Evolutionary conservation across 1,284 basidiomycete genomes (phyloP), one percentile per base, ranked within the genome.

Genomic region (Takashimella koratensis): DNA sequence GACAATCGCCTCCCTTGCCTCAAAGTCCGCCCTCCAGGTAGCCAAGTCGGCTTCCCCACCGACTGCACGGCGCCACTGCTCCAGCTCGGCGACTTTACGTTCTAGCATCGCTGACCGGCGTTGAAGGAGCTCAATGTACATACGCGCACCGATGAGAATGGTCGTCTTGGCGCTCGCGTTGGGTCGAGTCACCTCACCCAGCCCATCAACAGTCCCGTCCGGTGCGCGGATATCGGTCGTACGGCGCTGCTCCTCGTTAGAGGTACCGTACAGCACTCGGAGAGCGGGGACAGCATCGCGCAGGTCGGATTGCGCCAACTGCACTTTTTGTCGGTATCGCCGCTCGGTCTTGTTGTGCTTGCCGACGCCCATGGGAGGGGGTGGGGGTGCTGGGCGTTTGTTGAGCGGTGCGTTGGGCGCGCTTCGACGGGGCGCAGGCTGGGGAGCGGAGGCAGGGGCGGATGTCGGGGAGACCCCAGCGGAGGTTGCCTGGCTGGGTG

Each of bases 341-440:
- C 73, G 57, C 58, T 76, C 75, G 8, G 74, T 75, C 64, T 75
- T 76, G 67, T 76, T 76, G 62, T 76, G 75, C 54, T 74, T 74
- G 24, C 72, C 72, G 3, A 71, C 68, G 6, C 64, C 57, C 16
- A 54, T 52, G 5, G 56, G 56, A 0, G 60, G 49, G 6, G 26
- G 10, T 1, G 58, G 20, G 2, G 51, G 27, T 6, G 27, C 26
- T 3, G 52, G 41, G 19, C 52, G 45, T 44, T 57, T 59, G 42
- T 55, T 55, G n/a, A 58, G 53, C 3, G 57, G 60, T 6, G 58
- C 60, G 25, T 57, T 57, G 12, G 58, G 58, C 0, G 55, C 60
- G n/a, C 56, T 57, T 4, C 58, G 60, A 23, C 58, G 58, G 0
- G 58, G 58, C 11, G 58, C 53, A 0, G 58, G 57, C 11, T 40